Evolutionary conservation across 345 rosid species (phyloP).

Genomic region (Corchorus capsularis): DNA sequence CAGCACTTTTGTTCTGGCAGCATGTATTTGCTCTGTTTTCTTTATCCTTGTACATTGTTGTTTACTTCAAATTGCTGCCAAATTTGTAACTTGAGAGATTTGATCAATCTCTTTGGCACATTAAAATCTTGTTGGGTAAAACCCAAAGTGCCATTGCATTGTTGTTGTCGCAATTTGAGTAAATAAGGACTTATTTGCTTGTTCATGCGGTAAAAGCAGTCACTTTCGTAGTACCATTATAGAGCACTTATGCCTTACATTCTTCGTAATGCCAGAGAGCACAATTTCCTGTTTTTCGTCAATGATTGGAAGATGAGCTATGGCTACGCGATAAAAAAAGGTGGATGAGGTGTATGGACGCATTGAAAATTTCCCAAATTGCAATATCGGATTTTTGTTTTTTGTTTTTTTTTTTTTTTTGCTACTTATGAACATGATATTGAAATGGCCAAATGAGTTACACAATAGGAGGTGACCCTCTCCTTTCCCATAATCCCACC

Average conservation of each 20-base stretch:
- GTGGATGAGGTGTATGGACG: too few species aligned
- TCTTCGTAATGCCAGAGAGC: background rate
- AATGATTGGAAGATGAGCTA: too few species aligned
- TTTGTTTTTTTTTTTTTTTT: too few species aligned
- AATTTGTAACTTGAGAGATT: conserved; percentile 27
- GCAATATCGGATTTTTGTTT: too few species aligned
- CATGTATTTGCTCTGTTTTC: conserved; percentile 77
- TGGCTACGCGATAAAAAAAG: too few species aligned
- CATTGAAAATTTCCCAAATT: too few species aligned
- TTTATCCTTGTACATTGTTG: conserved; percentile 63
- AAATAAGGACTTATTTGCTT: background rate
- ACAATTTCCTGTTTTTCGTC: too few species aligned
- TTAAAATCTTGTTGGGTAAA: conserved; percentile 5
- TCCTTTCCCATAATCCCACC: too few species aligned
- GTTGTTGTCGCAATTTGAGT: background rate
- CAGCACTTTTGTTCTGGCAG: conserved; percentile 95
- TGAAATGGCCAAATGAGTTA: too few species aligned
- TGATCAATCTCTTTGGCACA: background rate
- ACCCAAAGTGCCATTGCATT: background rate
- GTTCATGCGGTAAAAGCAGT: background rate
- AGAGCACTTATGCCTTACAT: background rate
- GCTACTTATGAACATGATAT: too few species aligned
- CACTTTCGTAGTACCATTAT: background rate
- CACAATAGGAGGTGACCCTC: too few species aligned
- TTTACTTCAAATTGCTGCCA: conserved; percentile 67